Percentiles rank a stretch among this genome's conserved stretches.
Conservation (phyloP, 306 rosid genomes). For the Vigna mungo region DNA sequence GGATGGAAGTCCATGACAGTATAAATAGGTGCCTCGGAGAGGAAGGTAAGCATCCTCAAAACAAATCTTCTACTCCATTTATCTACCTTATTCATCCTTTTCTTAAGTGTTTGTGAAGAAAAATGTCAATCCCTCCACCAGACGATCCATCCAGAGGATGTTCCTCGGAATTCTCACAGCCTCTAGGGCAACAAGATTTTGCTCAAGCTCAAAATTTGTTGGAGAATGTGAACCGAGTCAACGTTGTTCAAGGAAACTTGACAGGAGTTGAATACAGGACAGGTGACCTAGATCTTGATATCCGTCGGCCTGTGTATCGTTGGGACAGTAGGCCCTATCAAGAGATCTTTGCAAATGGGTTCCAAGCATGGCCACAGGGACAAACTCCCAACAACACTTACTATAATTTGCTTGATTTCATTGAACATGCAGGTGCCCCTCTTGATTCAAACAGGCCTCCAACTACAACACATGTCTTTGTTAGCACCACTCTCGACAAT, state of each 20-base stretch:
- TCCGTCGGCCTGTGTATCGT: neutral
- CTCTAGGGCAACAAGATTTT: neutral
- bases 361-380: neutral
- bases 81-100: no score
- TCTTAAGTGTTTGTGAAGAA: no score
- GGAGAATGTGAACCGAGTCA: neutral
- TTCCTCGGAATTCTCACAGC: neutral
- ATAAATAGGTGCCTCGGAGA: no score
- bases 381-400: neutral
- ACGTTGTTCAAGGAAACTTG: neutral
- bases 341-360: neutral
- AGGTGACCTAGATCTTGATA: neutral
- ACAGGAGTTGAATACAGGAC: neutral
- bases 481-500: neutral
- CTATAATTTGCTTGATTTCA: neutral
- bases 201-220: neutral
- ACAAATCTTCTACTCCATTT: no score
- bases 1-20: no score
- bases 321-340: neutral
- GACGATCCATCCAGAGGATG: neutral
- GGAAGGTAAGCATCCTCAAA: no score
- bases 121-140: no score
- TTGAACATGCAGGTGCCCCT: neutral
- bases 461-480: no score
- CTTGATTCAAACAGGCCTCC: neutral